Base-by-base conservation (phyloP, 345 rosid species). In the Anastatica hierochuntica region DNA sequence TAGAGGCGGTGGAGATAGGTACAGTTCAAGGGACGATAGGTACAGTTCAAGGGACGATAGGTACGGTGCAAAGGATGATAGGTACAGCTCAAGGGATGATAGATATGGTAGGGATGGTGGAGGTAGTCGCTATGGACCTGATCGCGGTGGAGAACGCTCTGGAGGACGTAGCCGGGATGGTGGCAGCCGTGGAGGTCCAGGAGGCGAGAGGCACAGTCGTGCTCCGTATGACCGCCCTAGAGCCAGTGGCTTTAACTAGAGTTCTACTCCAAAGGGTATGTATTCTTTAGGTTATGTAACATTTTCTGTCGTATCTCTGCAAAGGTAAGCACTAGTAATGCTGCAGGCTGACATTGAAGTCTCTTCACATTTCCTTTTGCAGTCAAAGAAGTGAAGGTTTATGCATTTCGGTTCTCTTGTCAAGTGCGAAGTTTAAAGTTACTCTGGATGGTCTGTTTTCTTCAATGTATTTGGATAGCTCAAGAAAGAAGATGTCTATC, bases 191-290 rank as follows among this genome's bases (percentile, higher is more conserved):
- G 97, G 86, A 59, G 79, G 76, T 59, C 42, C 76, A 50, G 95
- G 86, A 71, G 67, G 67, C 56, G 97, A 88, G 72, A 79, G 88
- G 56, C 77, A 78, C 46, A 69, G 56, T 47, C 88, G 95, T 60
- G 97, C 85, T 65, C 89, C 97, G 17, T 85, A 89, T 47, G 90
- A 89, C 20, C 94, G 95, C 49, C 87, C 89, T 20, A 36, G 82
- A 72, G 13, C 79, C 49, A 79, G 85, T 59, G 77, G 56, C 31
- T 53, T 40, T 46, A 49, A 66, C 62, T 67, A 59, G 54, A 46
- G 17, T 40, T 26, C 39, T 46, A 16, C 36, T 37, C 54, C 37
- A 44, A 51, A 21, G 14, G 70, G 69, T 64, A 64, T 34, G 52
- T 37, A 36, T 43, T 33, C 14, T 2, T 50, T 43, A 3, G 0